Evolutionary conservation across 176 grass and related monocot species (phyloP).

Genomic region (Neostapfia colusana): DNA sequence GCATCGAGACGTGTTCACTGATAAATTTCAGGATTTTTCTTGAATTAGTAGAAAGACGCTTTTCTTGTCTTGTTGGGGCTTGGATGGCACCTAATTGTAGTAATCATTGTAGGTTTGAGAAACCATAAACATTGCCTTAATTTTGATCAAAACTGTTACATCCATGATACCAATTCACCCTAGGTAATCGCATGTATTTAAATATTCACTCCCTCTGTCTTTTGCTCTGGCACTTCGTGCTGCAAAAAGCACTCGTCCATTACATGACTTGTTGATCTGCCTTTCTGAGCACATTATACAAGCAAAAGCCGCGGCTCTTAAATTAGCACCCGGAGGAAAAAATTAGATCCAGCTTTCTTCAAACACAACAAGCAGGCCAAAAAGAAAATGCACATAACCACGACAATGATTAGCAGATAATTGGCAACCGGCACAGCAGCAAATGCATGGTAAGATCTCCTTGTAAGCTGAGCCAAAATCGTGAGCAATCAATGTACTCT

Average conservation of each 20-base stretch:
- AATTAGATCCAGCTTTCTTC: conserved; percentile 30
- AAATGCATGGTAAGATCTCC: conserved; percentile 6
- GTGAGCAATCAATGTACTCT: conserved; percentile 25
- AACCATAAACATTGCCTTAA: too few relatives aligned
- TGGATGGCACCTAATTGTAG: too few relatives aligned
- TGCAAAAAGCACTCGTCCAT: conserved; percentile 40
- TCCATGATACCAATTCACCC: background rate
- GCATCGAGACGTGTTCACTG: too few relatives aligned
- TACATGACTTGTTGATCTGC: conserved; percentile 32
- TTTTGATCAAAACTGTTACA: background rate
- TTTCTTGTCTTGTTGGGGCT: too few relatives aligned
- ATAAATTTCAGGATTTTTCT: too few relatives aligned
- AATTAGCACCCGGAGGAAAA: conserved; percentile 34
- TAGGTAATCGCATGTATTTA: conserved; percentile 10
- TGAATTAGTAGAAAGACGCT: too few relatives aligned
- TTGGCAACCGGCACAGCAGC: conserved; percentile 10
- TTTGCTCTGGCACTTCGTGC: conserved; percentile 1
- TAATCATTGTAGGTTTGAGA: too few relatives aligned
- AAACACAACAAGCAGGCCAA: conserved; percentile 28
- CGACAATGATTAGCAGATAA: conserved; percentile 42
- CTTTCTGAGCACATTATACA: conserved; percentile 43
- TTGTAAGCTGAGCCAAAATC: conserved; percentile 4
- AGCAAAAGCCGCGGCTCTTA: conserved; percentile 27
- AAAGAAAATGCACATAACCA: conserved; percentile 39
- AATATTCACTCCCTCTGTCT: background rate